Base-by-base conservation (phyloP, 2,329 filamentous ascomycete genomes). In the Pezicula neosporulosa region DNA sequence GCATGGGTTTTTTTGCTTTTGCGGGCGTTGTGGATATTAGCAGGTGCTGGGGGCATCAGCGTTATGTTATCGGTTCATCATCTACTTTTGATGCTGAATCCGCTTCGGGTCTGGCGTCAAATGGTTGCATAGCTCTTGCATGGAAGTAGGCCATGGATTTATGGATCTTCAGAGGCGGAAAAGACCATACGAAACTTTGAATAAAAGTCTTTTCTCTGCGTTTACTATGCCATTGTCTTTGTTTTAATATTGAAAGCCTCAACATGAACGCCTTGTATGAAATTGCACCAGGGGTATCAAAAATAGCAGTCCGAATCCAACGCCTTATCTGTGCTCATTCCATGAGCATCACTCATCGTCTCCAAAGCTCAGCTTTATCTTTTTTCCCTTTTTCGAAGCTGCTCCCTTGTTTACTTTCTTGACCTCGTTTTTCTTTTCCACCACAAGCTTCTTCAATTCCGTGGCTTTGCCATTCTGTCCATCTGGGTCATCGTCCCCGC, bases 281-380 rank as follows among this genome's bases (percentile, higher is more conserved):
- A 16, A 38, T 42, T 18, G 38, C 19, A 50, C 19, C 44, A 27
- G 38, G 49, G 49, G 47, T 54, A 47, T 55, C 48, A 27, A 13
- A 24, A 16, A 9, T 44, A 44, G 21, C 21, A 28, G 12, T 27
- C 12, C n/a, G 28, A 16, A 21, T 33, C 42, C 42, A 18, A 37
- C 15, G 19, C 33, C 33, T 47, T 16, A 19, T 24, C 7, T 24
- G 24, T 24, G 35, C 15, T 8, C 19, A 21, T 27, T 6, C 18
- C 44, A 19, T 38, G 3, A 24, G 7, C n/a, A 30, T 59, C 51
- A 66, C 44, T 82, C 79, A 16, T 85, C 82, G 51, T 85, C 78
- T 24, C 80, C 80, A 63, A 87, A 87, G 66, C 83, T 87, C 43
- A 87, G 70, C 70, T 86, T 86, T 53, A 87, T 80, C 70, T 85